A percentile compares a stretch with the other conserved stretches of the same genome.
Evolutionary conservation across 2,329 filamentous ascomycete species (phyloP).

Genomic region (Colletotrichum chlorophyti): DNA sequence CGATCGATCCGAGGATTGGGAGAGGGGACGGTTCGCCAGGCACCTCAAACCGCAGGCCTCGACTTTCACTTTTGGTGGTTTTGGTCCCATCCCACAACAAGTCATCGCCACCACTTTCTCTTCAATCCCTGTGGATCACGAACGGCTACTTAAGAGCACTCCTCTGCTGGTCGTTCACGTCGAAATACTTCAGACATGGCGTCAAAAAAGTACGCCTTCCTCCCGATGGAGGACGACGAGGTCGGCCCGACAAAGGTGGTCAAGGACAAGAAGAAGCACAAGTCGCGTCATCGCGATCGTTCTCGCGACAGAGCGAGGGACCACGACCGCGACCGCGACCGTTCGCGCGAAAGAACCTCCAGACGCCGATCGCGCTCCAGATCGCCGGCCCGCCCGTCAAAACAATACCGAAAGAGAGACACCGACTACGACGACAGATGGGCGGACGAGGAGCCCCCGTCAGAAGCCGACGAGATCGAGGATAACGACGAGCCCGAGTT

Average conservation of each 20-base stretch:
- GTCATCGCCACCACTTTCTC: too few species aligned
- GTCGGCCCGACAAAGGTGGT: constrained; percentile 61
- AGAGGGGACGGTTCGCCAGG: neutral
- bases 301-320: constrained; percentile 46
- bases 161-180: neutral
- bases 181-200: constrained; percentile 45
- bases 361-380: constrained; percentile 37
- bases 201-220: constrained; percentile 69
- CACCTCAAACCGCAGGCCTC: constrained; percentile 6
- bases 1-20: constrained; percentile 3
- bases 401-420: constrained; percentile 50
- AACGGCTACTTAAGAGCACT: too few species aligned
- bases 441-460: constrained; percentile 75
- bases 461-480: constrained; percentile 44
- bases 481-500: constrained; percentile 64
- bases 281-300: constrained; percentile 39
- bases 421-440: constrained; percentile 70
- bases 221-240: constrained; percentile 71
- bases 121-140: too few species aligned
- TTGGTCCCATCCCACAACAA: too few species aligned
- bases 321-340: constrained; percentile 38
- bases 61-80: neutral
- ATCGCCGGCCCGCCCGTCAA: constrained; percentile 45
- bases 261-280: constrained; percentile 56
- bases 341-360: constrained; percentile 36